Conservation (phyloP, 1,284 basidiomycete genomes). For the Naganishia cerealis region DNA sequence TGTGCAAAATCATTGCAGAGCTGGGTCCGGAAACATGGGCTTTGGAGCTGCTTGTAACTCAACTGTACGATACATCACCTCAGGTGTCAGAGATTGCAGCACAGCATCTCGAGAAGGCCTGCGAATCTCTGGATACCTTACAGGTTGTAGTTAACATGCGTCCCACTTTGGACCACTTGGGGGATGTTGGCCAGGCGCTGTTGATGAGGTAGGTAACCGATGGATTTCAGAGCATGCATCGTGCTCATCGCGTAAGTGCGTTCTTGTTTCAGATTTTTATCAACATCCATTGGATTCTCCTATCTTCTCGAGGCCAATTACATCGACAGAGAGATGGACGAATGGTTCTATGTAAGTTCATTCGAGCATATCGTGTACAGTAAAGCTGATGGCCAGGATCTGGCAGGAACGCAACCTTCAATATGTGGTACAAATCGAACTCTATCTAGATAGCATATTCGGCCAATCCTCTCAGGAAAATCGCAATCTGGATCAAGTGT, state of each 20-base stretch:
- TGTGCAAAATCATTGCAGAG: slow-evolving; percentile 62
- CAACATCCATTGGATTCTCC: slow-evolving; percentile 85
- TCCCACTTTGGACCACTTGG: slow-evolving; percentile 90
- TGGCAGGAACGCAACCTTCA: slow-evolving; percentile 51
- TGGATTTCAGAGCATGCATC: not conserved
- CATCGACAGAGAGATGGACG: slow-evolving; percentile 90
- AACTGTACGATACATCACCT: slow-evolving; percentile 86
- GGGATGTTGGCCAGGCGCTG: slow-evolving; percentile 84
- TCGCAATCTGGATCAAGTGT: slow-evolving; percentile 19
- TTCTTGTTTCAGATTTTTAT: slow-evolving; percentile 72
- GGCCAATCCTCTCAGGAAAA: not conserved
- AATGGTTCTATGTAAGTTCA: slow-evolving; percentile 80
- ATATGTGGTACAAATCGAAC: slow-evolving; percentile 53
- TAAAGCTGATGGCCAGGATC: not conserved
- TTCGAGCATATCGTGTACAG: not conserved
- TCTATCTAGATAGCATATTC: slow-evolving; percentile 38
- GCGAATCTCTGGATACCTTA: slow-evolving; percentile 76
- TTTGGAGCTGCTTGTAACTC: slow-evolving; percentile 82
- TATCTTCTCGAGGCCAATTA: slow-evolving; percentile 89
- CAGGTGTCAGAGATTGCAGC: slow-evolving; percentile 90
- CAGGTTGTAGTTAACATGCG: slow-evolving; percentile 91
- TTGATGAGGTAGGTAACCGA: slow-evolving; percentile 70
- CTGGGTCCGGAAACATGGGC: slow-evolving; percentile 72
- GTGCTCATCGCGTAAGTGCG: not conserved
- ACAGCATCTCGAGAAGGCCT: slow-evolving; percentile 82